phyloP scores from a whole-genome alignment of 116 monocot species.

The Cymodocea nodosa region DNA sequence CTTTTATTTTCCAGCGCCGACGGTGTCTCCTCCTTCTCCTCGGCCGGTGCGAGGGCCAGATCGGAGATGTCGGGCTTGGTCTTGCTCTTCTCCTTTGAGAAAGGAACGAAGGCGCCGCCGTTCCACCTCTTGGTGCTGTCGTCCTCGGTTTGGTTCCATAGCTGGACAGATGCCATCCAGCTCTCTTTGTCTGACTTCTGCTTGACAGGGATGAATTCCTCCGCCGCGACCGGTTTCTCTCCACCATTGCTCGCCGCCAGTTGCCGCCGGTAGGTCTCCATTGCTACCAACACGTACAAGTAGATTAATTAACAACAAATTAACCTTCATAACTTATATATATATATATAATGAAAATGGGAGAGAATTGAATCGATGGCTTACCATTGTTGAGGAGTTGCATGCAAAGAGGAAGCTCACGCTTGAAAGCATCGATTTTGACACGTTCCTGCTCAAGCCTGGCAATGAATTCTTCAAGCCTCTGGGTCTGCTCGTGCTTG shows the following conservation, averaged over 20 bases:
- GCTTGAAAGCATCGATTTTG: slow-evolving; percentile 92
- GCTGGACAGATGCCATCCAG: slow-evolving; percentile 83
- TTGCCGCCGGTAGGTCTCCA: background rate
- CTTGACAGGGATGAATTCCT: slow-evolving; percentile 66
- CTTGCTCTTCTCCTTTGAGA: slow-evolving; percentile 28
- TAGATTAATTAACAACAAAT: background rate
- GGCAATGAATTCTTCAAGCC: slow-evolving; percentile 55
- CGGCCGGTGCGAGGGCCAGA: slow-evolving; percentile 21
- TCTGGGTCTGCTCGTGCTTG: slow-evolving; percentile 13
- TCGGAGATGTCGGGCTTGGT: slow-evolving; percentile 13
- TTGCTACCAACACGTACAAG: background rate
- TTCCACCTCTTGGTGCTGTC: background rate
- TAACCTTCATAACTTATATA: background rate
- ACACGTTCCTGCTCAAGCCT: slow-evolving; percentile 73
- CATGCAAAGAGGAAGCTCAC: slow-evolving; percentile 93
- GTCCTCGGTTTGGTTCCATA: slow-evolving; percentile 10
- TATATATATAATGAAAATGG: background rate
- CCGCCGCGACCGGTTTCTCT: slow-evolving; percentile 38
- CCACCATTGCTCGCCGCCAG: background rate
- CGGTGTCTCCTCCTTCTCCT: slow-evolving; percentile 6
- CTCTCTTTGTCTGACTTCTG: slow-evolving; percentile 27
- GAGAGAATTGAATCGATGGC: background rate
- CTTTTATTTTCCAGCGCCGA: background rate
- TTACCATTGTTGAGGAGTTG: slow-evolving; percentile 67
- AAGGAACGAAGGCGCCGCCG: slow-evolving; percentile 82